These are phyloP conservation scores for Aspergillus jensenii DNA, from an alignment of 2,329 filamentous ascomycete species.

Conservation along the genomic window DNA sequence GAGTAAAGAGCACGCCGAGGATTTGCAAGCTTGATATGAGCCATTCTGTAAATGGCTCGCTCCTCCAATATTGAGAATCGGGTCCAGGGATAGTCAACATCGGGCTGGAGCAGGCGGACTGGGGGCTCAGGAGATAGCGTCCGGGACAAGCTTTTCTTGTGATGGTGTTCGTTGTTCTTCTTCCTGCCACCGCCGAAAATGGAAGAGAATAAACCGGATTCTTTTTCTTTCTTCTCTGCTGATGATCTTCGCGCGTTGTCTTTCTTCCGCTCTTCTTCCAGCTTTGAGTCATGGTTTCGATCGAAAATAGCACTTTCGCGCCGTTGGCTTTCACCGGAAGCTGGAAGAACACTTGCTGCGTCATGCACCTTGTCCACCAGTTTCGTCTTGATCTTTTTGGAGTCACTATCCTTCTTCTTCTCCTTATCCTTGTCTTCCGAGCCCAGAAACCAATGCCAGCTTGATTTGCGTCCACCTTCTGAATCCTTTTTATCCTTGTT, in stretches of 20 bases:
- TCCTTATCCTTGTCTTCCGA: conserved; percentile 68
- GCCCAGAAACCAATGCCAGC: conserved; percentile 73
- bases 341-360: conserved; percentile 78
- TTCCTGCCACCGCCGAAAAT: conserved; percentile 90
- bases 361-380: conserved; percentile 62
- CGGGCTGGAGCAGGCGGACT: conserved; percentile 71
- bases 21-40: conserved; percentile 98
- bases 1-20: conserved; percentile 87
- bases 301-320: conserved; percentile 84
- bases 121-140: conserved; percentile 79
- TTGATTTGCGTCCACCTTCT: conserved; percentile 71
- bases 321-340: conserved; percentile 69
- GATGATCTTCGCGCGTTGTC: conserved; percentile 72
- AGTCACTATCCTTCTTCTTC: conserved; percentile 66
- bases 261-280: conserved; percentile 71
- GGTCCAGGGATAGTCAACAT: conserved; percentile 95
- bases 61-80: conserved; percentile 94
- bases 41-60: conserved; percentile 96
- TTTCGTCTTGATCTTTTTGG: conserved; percentile 57
- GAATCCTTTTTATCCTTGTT: conserved; percentile 69
- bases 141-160: conserved; percentile 72
- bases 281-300: conserved; percentile 67
- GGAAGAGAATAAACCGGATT: conserved; percentile 81
- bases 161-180: conserved; percentile 62
- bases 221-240: conserved; percentile 81